Evolutionary conservation across 345 rosid genomes (phyloP), one percentile per base, ranked within the genome.

Genomic region (Excoecaria cochinchinensis): DNA sequence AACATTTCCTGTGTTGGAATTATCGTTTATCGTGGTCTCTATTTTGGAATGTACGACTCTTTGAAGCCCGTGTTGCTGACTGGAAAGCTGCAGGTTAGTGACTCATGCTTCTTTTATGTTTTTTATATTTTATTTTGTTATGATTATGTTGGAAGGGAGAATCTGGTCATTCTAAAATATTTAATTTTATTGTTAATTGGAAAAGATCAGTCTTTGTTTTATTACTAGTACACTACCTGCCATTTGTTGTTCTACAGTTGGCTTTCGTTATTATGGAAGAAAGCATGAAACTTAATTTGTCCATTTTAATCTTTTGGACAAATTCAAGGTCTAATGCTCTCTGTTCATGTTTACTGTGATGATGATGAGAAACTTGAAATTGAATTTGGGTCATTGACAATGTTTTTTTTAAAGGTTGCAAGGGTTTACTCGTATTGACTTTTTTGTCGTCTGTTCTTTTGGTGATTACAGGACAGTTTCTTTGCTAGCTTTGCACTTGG

Each of bases 1-100:
- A 80, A 80, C 77, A 76, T 80, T 22, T 80, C 83, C n/a, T 76
- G 79, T 51, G 80, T 72, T 25, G 83, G 80, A 60, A 76, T 80
- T 44, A 80, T 80, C 61, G 83, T 80, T 13, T 76, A 80, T n/a
- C 83, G 83, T 17, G 83, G 83, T 72, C 80, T 80, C 31, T 80
- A 80, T 38, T 80, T 80, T 50, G 83, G 83, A 60, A 72, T 80
- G 83, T 76, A 80, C 22, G 80, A 77, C 48, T 73, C 77, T 48
- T 21, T 80, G 74, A 80, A 80, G 74, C 83, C 83, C 6, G 80
- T 80, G 13, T n/a, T 76, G 51, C 56, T 73, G 52, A 69, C 74
- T 16, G 83, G 83, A 52, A 52, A 22, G 1, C 2, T 80, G 67
- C 80, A 80, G 83, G 83, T 80, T 56, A 42, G 76, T 25, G 57